Evolutionary conservation across 2,329 filamentous ascomycete species (phyloP).

Genomic region (Beauveria brongniartii): DNA sequence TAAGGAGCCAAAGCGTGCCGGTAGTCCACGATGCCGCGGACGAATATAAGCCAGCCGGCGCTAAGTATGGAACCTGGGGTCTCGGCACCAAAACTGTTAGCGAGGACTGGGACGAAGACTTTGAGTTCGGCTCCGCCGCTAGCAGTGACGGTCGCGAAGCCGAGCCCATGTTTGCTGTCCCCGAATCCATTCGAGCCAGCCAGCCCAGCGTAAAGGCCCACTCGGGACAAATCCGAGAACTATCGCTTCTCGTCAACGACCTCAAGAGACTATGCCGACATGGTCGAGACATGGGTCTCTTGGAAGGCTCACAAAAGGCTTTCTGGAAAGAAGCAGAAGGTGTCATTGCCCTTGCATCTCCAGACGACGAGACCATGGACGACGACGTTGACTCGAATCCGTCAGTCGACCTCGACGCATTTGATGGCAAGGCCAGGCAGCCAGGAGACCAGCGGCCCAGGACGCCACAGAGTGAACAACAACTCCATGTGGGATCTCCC

Average conservation of each 20-base stretch:
- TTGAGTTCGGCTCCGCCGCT: slow-evolving; percentile 57
- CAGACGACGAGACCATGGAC: slow-evolving; percentile 44
- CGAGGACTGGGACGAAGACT: slow-evolving; percentile 87
- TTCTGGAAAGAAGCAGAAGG: slow-evolving; percentile 79
- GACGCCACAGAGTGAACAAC: slow-evolving; percentile 34
- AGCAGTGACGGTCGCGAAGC: slow-evolving; percentile 28
- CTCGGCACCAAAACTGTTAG: slow-evolving; percentile 70
- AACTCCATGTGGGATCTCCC: slow-evolving; percentile 34
- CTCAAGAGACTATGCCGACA: slow-evolving; percentile 69
- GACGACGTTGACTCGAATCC: slow-evolving; percentile 30
- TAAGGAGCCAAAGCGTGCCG: slow-evolving; percentile 75
- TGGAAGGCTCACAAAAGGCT: slow-evolving; percentile 48
- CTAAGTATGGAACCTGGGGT: slow-evolving; percentile 77
- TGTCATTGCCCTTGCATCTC: slow-evolving; percentile 76
- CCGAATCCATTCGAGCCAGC: slow-evolving; percentile 69
- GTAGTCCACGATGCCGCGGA: slow-evolving; percentile 57
- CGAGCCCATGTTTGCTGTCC: slow-evolving; percentile 39
- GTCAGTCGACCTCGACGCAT: slow-evolving; percentile 31
- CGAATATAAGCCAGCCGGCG: slow-evolving; percentile 43
- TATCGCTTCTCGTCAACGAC: slow-evolving; percentile 74
- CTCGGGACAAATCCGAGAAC: slow-evolving; percentile 73
- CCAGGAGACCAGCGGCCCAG: slow-evolving; percentile 37
- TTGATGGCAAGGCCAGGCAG: slow-evolving; percentile 37
- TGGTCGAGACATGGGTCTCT: slow-evolving; percentile 58
- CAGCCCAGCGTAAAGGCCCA: slow-evolving; percentile 77